A percentile compares a stretch with the other conserved stretches of the same genome.
Conservation (phyloP, 768 basidiomycete species). For the Mycena rebaudengoi region DNA sequence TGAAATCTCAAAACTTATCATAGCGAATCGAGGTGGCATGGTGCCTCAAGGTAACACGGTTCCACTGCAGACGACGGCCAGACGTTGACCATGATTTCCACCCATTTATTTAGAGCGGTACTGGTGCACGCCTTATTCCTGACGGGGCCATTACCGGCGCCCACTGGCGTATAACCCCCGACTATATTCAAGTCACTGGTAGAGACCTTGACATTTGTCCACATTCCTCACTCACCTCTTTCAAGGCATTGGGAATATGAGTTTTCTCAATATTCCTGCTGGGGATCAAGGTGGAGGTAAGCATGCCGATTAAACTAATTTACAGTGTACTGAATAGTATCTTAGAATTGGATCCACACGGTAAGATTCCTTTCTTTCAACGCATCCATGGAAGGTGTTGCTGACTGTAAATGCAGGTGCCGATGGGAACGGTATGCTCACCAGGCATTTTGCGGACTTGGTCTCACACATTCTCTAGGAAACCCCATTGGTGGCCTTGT, state of each 20-base stretch:
- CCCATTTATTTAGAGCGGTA: conserved; percentile 58
- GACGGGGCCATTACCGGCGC: conserved; percentile 74
- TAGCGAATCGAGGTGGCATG: conserved; percentile 52
- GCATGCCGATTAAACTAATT: too few relatives aligned
- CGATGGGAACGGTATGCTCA: conserved; percentile 55
- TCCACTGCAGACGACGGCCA: too few relatives aligned
- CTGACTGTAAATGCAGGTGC: conserved; percentile 31
- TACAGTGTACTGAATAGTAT: too few relatives aligned
- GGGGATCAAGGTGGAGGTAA: conserved; percentile 62
- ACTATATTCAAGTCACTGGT: conserved; percentile 79
- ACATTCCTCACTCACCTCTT: conserved; percentile 33
- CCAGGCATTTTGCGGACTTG: neutral
- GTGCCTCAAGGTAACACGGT: conserved; percentile 54
- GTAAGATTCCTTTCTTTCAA: conserved; percentile 28
- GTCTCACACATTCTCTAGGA: neutral
- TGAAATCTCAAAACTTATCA: conserved; percentile 1
- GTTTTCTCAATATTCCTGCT: conserved; percentile 66
- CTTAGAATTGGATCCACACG: conserved; percentile 75
- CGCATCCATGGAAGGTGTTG: neutral
- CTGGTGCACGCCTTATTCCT: conserved; percentile 75
- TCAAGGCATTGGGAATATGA: conserved; percentile 69
- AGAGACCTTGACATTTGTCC: conserved; percentile 15
- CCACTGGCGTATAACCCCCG: conserved; percentile 77
- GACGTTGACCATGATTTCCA: too few relatives aligned
- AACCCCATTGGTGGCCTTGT: conserved; percentile 62